phyloP scores from a whole-genome alignment of 495 filamentous ascomycete genomes.

The Aspergillus olivimuriae region DNA sequence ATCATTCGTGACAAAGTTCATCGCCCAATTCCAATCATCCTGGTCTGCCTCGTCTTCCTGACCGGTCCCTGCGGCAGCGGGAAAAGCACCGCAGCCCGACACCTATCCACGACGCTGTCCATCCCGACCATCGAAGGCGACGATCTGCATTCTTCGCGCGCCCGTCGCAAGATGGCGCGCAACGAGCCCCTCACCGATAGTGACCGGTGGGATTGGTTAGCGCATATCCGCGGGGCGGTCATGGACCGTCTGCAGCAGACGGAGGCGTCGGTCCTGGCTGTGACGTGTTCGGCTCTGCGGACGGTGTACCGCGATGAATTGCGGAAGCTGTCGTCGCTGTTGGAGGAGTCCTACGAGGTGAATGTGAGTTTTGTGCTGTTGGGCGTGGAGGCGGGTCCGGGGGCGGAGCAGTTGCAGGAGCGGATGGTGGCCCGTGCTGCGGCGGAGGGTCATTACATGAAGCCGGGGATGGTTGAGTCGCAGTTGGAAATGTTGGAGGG shows the following conservation, averaged over 20 bases:
- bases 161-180: slow-evolving; percentile 16
- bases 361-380: slow-evolving; percentile 17
- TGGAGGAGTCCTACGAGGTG: slow-evolving; percentile 22
- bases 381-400: not conserved
- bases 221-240: slow-evolving; percentile 20
- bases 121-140: slow-evolving; percentile 22
- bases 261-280: slow-evolving; percentile 6
- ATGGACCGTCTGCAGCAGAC: slow-evolving; percentile 17
- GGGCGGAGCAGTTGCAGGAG: slow-evolving; percentile 8
- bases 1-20: slow-evolving; percentile 8
- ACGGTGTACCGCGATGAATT: slow-evolving; percentile 19
- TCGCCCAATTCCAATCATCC: slow-evolving; percentile 13
- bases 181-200: slow-evolving; percentile 15
- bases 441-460: slow-evolving; percentile 21
- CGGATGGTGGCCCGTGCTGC: slow-evolving; percentile 7
- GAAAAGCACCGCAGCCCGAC: slow-evolving; percentile 16
- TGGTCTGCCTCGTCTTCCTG: slow-evolving; percentile 20
- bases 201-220: slow-evolving; percentile 22
- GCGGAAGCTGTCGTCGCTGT: slow-evolving; percentile 10
- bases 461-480: slow-evolving; percentile 18
- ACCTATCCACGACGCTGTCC: slow-evolving; percentile 5
- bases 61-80: slow-evolving; percentile 19
- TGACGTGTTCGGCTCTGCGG: slow-evolving; percentile 20
- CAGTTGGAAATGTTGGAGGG: slow-evolving; percentile 17
- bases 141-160: slow-evolving; percentile 15